Evolutionary conservation across 2,329 filamentous ascomycete genomes (phyloP).

Genomic region (Aspergillus terreus): DNA sequence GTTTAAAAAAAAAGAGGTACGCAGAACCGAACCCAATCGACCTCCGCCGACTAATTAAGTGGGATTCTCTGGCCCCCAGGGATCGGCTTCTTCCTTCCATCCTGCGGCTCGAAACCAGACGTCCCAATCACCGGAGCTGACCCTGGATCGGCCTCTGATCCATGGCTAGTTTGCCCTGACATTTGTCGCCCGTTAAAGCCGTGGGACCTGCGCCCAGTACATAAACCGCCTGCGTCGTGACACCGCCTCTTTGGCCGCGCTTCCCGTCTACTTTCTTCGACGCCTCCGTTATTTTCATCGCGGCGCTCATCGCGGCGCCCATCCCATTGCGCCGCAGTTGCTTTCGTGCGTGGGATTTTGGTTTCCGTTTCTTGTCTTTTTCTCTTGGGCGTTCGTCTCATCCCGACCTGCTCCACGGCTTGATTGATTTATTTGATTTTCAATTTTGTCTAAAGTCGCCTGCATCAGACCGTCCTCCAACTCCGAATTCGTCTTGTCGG

Average conservation of each 20-base stretch:
- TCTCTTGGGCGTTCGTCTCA: neutral
- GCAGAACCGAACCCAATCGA: neutral
- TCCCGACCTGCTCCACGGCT: neutral
- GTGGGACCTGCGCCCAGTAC: slow-evolving; percentile 4
- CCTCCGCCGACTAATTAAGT: neutral
- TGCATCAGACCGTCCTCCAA: no score
- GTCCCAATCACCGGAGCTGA: slow-evolving; percentile 8
- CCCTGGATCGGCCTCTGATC: slow-evolving; percentile 10
- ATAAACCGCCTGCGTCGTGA: slow-evolving; percentile 11
- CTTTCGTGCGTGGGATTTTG: neutral
- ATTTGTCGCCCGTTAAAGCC: slow-evolving; percentile 1
- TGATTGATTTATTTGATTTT: slow-evolving; percentile 2
- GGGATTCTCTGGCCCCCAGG: neutral
- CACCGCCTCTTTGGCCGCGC: slow-evolving; percentile 12
- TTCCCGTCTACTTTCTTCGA: neutral
- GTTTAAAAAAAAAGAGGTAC: neutral
- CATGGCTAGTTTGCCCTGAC: slow-evolving; percentile 8
- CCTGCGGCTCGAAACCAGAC: neutral
- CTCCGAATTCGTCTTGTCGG: neutral
- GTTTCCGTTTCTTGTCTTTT: slow-evolving; percentile 2
- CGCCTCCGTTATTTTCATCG: neutral
- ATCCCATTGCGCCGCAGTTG: neutral
- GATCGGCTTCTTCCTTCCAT: slow-evolving; percentile 6
- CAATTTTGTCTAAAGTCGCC: neutral
- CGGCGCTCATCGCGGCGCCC: neutral